Conservation (phyloP, 306 rosid species). For the Castanospermum australe region DNA sequence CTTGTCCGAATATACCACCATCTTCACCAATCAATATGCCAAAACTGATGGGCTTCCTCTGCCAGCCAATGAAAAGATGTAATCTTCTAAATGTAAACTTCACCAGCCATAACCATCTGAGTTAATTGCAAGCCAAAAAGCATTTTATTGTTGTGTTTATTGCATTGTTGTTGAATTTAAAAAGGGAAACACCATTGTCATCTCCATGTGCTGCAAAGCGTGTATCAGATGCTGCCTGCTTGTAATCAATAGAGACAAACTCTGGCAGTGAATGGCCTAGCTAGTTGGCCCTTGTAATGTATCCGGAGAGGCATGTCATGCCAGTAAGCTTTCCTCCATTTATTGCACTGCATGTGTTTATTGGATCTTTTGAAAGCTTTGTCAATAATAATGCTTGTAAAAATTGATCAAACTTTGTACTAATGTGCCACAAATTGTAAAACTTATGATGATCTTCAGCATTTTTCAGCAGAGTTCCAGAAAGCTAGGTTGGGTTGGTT, state of each 20-base stretch:
- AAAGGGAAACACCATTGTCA: constrained; percentile 8
- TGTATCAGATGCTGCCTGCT: constrained; percentile 22
- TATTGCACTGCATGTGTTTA: constrained; percentile 23
- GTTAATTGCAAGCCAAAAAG: background rate
- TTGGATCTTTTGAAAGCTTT: background rate
- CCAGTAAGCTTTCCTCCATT: constrained; percentile 19
- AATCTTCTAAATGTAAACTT: background rate
- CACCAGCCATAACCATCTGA: background rate
- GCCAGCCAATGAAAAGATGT: no score
- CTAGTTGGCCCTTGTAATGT: constrained; percentile 22
- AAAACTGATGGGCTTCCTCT: background rate
- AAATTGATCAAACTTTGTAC: background rate
- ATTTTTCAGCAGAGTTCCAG: background rate
- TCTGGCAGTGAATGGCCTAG: constrained; percentile 6
- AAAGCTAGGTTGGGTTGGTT: background rate
- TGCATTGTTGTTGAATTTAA: background rate
- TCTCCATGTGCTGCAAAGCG: constrained; percentile 22
- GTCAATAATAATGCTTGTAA: background rate
- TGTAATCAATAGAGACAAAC: constrained; percentile 5
- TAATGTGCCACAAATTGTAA: background rate
- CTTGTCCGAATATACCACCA: background rate
- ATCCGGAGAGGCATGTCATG: background rate
- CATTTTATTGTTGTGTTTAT: background rate
- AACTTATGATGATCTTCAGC: background rate
- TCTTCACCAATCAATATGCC: background rate